Conservation (phyloP, 129 eudicot species). For the Flaveria ramosissima region DNA sequence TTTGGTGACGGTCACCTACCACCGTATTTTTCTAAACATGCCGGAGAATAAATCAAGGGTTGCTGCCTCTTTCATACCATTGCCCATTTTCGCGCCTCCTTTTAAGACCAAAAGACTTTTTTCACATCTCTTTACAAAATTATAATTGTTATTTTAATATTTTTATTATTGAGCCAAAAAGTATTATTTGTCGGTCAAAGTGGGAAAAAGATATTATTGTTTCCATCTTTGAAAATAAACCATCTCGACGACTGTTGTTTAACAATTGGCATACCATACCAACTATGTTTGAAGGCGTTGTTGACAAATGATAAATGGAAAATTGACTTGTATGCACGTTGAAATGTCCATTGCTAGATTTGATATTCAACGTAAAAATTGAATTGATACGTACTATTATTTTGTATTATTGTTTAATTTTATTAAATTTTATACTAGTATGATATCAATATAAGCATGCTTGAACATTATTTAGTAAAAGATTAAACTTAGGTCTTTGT, state of each 20-base stretch:
- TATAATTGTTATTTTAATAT: not conserved
- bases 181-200: slow-evolving; percentile 24
- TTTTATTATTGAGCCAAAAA: not conserved
- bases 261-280: not conserved
- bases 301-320: not conserved
- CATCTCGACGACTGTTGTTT: no score
- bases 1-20: slow-evolving; percentile 25
- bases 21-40: slow-evolving; percentile 14
- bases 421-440: no score
- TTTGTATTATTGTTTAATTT: no score
- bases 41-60: slow-evolving; percentile 28
- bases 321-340: slow-evolving; percentile 29
- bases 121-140: slow-evolving; percentile 3
- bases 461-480: no score
- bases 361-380: not conserved
- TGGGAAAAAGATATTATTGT: not conserved
- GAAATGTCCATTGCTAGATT: not conserved
- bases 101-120: slow-evolving; percentile 17
- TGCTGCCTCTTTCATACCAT: slow-evolving; percentile 28
- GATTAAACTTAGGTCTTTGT: no score
- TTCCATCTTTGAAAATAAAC: slow-evolving; percentile 1
- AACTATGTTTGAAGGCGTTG: slow-evolving; percentile 18
- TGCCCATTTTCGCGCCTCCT: slow-evolving; percentile 26
- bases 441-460: no score
- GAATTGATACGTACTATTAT: not conserved